Evolutionary conservation across 345 rosid genomes (phyloP).

Genomic region (Clausena lansium): DNA sequence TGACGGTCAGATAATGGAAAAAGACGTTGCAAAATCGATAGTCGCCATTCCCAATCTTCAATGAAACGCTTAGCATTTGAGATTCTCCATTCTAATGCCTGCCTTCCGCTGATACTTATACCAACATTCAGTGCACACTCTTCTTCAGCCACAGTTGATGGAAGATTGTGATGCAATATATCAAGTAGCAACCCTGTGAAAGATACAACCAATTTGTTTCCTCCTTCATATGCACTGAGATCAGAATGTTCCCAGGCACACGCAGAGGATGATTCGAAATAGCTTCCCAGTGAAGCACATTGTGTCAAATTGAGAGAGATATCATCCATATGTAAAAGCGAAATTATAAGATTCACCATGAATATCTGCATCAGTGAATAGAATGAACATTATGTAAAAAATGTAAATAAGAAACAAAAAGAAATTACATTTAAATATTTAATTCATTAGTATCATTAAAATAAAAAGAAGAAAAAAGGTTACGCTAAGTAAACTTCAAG

Average conservation of each 20-base stretch:
- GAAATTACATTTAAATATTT: constrained; percentile 1
- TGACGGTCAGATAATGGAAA: constrained; percentile 82
- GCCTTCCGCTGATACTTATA: constrained; percentile 52
- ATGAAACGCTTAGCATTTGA: constrained; percentile 63
- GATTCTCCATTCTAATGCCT: constrained; percentile 93
- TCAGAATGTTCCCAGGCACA: constrained; percentile 46
- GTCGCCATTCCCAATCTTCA: constrained; percentile 98
- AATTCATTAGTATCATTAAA: constrained; percentile 2
- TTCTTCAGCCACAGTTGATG: constrained; percentile 47
- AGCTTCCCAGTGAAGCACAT: constrained; percentile 50
- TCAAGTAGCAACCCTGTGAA: constrained; percentile 73
- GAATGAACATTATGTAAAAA: constrained; percentile 24
- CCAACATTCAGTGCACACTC: constrained; percentile 55
- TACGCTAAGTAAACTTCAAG: neutral
- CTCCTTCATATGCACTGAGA: constrained; percentile 50
- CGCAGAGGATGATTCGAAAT: constrained; percentile 39
- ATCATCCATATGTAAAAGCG: constrained; percentile 85
- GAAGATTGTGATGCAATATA: constrained; percentile 66
- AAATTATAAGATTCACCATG: constrained; percentile 85
- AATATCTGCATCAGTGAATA: constrained; percentile 66
- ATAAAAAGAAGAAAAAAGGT: neutral
- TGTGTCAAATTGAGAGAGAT: constrained; percentile 60
- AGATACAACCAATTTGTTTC: constrained; percentile 66
- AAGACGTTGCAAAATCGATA: constrained; percentile 88
- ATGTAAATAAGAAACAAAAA: neutral